Base-by-base conservation (phyloP, 768 basidiomycete species). In the Trametes elegans region DNA sequence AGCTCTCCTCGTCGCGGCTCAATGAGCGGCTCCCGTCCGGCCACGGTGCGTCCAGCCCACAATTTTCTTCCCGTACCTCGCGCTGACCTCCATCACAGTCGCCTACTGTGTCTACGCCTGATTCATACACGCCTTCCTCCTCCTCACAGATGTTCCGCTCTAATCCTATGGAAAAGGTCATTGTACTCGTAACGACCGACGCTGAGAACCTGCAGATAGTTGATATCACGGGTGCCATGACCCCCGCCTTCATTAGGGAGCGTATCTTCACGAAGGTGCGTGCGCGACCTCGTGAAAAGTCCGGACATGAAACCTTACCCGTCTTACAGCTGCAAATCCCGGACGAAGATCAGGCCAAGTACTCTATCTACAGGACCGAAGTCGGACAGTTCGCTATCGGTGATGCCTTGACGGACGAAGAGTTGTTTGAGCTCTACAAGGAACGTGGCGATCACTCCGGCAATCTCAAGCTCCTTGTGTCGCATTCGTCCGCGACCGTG, bases 281-380 rank as follows among this genome's bases (percentile, higher is more conserved):
- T 70, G 21, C 10, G n/a, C 29, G 46, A 58, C 42, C 32, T 38
- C 46, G 49, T 38, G 13, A 28, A 21, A 18, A 11, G 3, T 45
- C 36, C 34, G 16, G 9, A n/a, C 27, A 27, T 28, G 21, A 21
- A 45, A 36, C 26, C 24, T 49, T 42, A 50, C 26, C 34, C 21
- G 29, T 59, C 39, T 55, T 44, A 29, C 59, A 93, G 90, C 74
- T 93, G 58, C 82, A 84, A 66, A 88, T 98, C 38, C 77, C 79
- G 32, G 91, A 93, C 64, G 94, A 95, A 55, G 91, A 96, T 53
- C 85, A 89, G 66, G 69, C 77, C 7, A 82, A 79, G 26, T 86
- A 87, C 66, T 82, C 85, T 23, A 87, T 98, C 50, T 93, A 90
- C 74, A 87, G 85, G 57, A 96, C 93, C 0, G 89, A 91, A 70